These are phyloP conservation scores for Juncus effusus DNA, from an alignment of 176 grass and related monocot genomes.

Conservation along the genomic window DNA sequence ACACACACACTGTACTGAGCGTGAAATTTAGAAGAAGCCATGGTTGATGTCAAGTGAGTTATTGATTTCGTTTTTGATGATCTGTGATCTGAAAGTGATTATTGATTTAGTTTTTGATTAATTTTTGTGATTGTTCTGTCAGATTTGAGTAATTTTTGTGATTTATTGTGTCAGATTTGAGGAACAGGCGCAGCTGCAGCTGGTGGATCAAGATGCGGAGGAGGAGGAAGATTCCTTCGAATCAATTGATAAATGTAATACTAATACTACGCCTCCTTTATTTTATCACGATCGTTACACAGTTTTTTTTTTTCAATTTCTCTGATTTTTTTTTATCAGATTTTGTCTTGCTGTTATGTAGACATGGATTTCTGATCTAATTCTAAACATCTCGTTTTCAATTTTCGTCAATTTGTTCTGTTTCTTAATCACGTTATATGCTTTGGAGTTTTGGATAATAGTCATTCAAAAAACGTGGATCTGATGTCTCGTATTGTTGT, in stretches of 20 bases:
- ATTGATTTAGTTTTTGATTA: neutral
- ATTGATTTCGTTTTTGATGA: neutral
- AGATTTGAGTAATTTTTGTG: neutral
- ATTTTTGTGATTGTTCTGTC: no score
- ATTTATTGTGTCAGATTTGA: slow-evolving; percentile 42
- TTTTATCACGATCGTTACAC: neutral
- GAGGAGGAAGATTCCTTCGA: slow-evolving; percentile 86
- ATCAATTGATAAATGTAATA: slow-evolving; percentile 73
- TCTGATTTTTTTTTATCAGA: neutral
- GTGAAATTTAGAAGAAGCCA: slow-evolving; percentile 7
- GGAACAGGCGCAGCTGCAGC: slow-evolving; percentile 82
- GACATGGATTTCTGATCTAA: neutral
- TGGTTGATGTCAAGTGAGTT: slow-evolving; percentile 15
- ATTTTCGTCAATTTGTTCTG: neutral
- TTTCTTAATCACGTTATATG: neutral
- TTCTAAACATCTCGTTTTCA: neutral
- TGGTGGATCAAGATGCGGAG: slow-evolving; percentile 55
- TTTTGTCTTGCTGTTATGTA: neutral
- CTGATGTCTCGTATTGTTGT: no score
- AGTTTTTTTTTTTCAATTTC: slow-evolving; percentile 21
- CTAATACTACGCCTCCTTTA: neutral
- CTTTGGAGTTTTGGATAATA: neutral
- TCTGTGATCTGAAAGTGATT: neutral
- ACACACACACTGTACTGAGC: neutral
- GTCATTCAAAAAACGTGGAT: no score